Base-by-base conservation (phyloP, 306 rosid species). In the Hylodesmum podocarpum region DNA sequence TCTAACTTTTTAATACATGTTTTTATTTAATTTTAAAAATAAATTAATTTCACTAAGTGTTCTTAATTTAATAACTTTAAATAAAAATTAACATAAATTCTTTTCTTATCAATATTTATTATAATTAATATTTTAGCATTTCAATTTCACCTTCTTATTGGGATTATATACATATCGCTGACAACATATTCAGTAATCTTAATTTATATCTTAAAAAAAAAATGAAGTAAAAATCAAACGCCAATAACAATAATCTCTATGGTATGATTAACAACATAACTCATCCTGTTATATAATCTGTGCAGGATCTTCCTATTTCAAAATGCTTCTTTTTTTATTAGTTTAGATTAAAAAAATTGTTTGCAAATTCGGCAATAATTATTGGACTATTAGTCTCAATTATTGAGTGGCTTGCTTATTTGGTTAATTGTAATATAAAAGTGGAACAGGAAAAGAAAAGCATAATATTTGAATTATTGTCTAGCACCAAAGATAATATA, bases 331-430 rank as follows among this genome's bases (percentile, higher is more conserved):
- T 33, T 5, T 2, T 24, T 49, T n/a, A n/a, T 49, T 49, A 16
- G 27, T 54, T 66, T 39, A 22, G 21, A 66, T 39, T 51, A 47
- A 27, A 37, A 75, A 65, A 50, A 1, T 2, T 19, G 1, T 36
- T 36, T 50, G 3, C 41, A 44, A 62, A 49, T 75, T 67, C 27
- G 61, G 73, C 83, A 72, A 83, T 49, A 77, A 59, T 73, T 49
- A 51, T 44, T 46, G 44, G 74, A 22, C 34, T 54, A 24, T 43
- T 18, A 39, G 78, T 65, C 70, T 67, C 83, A 61, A 78, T 87
- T 59, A 81, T 71, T 78, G 70, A 78, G 73, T 28, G 19, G 24
- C 28, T 34, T 39, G 47, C 31, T 44, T 72, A 55, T n/a, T 37
- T 51, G 25, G 11, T 62, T 40, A 29, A 5, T 34, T 16, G 3